phyloP scores from a whole-genome alignment of 2,329 filamentous ascomycete species.

The Penicillium sp. region DNA sequence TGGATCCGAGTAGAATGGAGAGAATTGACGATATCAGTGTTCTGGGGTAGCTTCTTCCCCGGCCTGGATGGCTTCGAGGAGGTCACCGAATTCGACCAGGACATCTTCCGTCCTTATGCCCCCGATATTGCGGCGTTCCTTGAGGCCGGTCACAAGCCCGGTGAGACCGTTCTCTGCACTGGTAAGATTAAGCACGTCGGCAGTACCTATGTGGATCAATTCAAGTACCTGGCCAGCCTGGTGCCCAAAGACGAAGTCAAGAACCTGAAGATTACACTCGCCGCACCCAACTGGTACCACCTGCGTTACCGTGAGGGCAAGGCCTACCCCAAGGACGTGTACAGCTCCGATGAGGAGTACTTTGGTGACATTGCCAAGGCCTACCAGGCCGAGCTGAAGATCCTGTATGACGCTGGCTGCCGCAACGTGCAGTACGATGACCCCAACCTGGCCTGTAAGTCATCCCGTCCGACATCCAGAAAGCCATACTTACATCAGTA shows the following conservation, averaged over 20 bases:
- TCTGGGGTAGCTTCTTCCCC: constrained; percentile 56
- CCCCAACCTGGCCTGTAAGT: constrained; percentile 60
- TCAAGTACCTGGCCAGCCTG: constrained; percentile 56
- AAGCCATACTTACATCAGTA: background rate
- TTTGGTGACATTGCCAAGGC: constrained; percentile 62
- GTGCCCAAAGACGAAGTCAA: constrained; percentile 59
- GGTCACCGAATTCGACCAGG: constrained; percentile 45
- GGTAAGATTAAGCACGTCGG: constrained; percentile 56
- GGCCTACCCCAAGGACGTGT: constrained; percentile 56
- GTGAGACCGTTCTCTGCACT: constrained; percentile 54
- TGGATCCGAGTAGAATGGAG: background rate
- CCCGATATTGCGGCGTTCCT: constrained; percentile 61
- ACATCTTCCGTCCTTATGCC: constrained; percentile 56
- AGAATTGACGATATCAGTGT: constrained; percentile 37
- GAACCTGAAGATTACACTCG: constrained; percentile 65
- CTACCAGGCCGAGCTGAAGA: constrained; percentile 59
- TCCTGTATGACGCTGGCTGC: constrained; percentile 59
- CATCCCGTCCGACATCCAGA: too few species aligned
- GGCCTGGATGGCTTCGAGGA: constrained; percentile 54
- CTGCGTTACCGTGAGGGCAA: constrained; percentile 55
- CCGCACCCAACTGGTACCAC: constrained; percentile 66
- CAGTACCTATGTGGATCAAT: constrained; percentile 55
- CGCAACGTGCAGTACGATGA: constrained; percentile 66
- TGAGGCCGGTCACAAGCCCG: constrained; percentile 54
- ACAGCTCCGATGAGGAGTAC: constrained; percentile 57